Evolutionary conservation across 1,139 yeast species (phyloP).

Genomic region (Meyerozyma carpophila): DNA sequence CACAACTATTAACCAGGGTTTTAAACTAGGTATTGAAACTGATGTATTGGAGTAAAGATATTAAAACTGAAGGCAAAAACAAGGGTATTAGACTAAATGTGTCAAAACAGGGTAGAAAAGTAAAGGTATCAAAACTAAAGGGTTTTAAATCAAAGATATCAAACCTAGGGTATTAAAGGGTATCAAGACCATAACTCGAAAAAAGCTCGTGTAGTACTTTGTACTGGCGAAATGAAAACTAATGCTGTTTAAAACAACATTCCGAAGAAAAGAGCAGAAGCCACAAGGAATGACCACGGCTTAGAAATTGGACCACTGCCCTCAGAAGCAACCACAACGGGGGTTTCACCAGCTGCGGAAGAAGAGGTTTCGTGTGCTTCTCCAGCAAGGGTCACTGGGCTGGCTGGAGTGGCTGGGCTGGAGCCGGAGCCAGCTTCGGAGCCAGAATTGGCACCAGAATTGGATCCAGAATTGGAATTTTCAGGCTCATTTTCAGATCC

Average conservation of each 20-base stretch:
- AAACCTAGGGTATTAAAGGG: neutral
- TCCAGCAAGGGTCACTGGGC: neutral
- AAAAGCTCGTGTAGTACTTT: neutral
- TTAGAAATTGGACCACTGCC: neutral
- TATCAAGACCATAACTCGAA: neutral
- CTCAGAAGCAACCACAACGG: neutral
- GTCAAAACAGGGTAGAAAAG: too few relatives aligned
- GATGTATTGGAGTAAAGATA: too few relatives aligned
- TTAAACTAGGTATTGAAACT: too few relatives aligned
- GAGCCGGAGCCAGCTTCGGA: neutral
- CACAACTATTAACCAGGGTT: too few relatives aligned
- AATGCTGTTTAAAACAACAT: neutral
- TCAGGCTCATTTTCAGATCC: too few relatives aligned
- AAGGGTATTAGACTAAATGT: too few relatives aligned
- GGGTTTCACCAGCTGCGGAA: neutral
- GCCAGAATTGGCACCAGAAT: too few relatives aligned
- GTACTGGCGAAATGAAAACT: too few relatives aligned
- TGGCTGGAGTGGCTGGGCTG: neutral
- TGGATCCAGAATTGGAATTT: too few relatives aligned
- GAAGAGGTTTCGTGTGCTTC: neutral
- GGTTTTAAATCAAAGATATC: too few relatives aligned
- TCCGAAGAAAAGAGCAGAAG: neutral
- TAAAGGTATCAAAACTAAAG: too few relatives aligned
- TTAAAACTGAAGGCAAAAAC: too few relatives aligned
- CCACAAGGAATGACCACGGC: neutral